Evolutionary conservation across 2,329 filamentous ascomycete species (phyloP).

Genomic region (Pseudogymnoascus sp.): DNA sequence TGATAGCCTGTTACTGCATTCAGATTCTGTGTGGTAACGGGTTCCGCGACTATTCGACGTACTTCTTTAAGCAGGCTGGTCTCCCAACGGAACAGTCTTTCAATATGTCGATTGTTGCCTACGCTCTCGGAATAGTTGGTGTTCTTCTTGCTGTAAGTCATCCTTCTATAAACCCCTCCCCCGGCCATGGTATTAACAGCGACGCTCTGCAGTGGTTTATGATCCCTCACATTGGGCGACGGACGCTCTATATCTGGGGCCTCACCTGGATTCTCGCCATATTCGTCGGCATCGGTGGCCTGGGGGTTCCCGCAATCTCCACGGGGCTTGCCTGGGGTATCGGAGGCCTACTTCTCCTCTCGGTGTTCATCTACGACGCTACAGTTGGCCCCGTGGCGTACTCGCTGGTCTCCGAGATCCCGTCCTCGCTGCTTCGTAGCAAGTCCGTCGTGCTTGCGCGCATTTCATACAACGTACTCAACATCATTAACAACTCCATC

Average conservation of each 20-base stretch:
- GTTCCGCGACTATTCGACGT: conserved; percentile 54
- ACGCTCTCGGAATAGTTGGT: conserved; percentile 39
- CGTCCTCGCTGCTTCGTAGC: conserved; percentile 71
- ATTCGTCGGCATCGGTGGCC: conserved; percentile 64
- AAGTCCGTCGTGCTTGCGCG: conserved; percentile 81
- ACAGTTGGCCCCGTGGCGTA: conserved; percentile 83
- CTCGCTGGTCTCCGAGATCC: conserved; percentile 73
- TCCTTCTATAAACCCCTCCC: conserved; percentile 20
- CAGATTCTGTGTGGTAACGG: conserved; percentile 54
- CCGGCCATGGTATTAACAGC: conserved; percentile 21
- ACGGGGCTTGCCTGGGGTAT: conserved; percentile 46
- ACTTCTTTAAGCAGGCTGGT: conserved; percentile 48
- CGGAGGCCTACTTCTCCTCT: conserved; percentile 62
- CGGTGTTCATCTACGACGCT: conserved; percentile 73
- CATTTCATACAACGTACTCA: conserved; percentile 60
- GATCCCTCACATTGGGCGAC: conserved; percentile 38
- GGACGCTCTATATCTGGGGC: conserved; percentile 42
- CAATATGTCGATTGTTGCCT: conserved; percentile 42
- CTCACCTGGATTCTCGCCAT: conserved; percentile 65
- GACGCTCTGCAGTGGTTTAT: conserved; percentile 32
- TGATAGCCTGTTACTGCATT: conserved; percentile 49
- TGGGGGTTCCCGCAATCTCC: conserved; percentile 33
- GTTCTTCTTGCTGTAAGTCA: conserved; percentile 43
- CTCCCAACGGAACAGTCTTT: conserved; percentile 41
- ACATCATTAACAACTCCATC: conserved; percentile 68